Conservation (phyloP, 2,329 filamentous ascomycete genomes). For the Penicillium vulpinum region DNA sequence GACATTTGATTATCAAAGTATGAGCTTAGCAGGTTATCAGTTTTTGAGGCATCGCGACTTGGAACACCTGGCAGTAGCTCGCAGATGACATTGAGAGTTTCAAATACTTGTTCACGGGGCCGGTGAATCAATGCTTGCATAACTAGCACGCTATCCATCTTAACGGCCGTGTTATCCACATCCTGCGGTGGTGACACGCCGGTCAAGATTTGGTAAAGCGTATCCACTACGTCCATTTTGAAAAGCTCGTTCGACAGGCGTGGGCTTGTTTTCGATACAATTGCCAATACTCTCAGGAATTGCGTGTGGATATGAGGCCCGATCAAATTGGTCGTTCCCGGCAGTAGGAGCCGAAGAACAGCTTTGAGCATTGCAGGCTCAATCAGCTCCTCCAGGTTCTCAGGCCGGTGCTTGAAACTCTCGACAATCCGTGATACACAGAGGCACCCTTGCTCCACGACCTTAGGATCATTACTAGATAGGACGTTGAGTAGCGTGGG, state of each 20-base stretch:
- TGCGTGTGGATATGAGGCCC: conserved; percentile 93
- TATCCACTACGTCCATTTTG: conserved; percentile 96
- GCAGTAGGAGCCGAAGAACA: conserved; percentile 81
- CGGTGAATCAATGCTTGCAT: conserved; percentile 98
- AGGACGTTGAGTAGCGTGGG: conserved; percentile 88
- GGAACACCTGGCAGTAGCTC: conserved; percentile 81
- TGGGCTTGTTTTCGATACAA: conserved; percentile 86
- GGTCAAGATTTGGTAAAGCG: conserved; percentile 93
- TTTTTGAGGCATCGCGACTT: conserved; percentile 53
- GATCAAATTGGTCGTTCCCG: conserved; percentile 93
- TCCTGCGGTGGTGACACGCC: conserved; percentile 87
- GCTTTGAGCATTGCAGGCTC: conserved; percentile 83
- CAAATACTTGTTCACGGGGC: conserved; percentile 91
- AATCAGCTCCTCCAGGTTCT: conserved; percentile 88
- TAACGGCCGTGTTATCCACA: conserved; percentile 55
- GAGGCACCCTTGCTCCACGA: conserved; percentile 93
- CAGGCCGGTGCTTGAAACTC: conserved; percentile 87
- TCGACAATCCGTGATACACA: conserved; percentile 96
- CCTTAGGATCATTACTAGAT: conserved; percentile 88
- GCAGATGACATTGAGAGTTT: conserved; percentile 96
- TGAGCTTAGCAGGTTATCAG: conserved; percentile 49
- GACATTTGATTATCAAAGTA: conserved; percentile 51
- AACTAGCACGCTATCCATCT: conserved; percentile 93
- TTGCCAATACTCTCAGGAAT: conserved; percentile 87
- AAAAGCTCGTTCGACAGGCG: conserved; percentile 84